Percentiles rank a stretch among this genome's conserved stretches.
Evolutionary conservation across 805 yeast species (phyloP).

Genomic region (Wickerhamiella sergipiensis): DNA sequence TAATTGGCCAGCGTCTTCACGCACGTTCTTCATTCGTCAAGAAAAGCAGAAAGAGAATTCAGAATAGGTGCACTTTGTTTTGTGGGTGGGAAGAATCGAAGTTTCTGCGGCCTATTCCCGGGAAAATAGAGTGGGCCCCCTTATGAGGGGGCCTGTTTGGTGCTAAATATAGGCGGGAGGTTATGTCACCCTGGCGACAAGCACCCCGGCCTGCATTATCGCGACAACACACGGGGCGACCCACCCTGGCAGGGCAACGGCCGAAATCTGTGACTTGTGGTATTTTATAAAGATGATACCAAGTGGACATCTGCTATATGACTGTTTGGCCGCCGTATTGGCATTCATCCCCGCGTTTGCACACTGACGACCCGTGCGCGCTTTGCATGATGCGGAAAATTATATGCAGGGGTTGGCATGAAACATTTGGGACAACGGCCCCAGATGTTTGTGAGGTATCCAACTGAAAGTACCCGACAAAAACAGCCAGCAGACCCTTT

Average conservation of each 20-base stretch:
- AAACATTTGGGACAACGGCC: not conserved
- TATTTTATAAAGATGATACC: no score
- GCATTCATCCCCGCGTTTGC: not conserved
- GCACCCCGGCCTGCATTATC: not conserved
- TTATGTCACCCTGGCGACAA: not conserved
- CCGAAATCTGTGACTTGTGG: no score
- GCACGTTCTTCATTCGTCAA: not conserved
- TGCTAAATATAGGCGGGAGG: not conserved
- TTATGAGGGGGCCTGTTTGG: not conserved
- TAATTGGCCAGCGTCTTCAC: conserved; percentile 4
- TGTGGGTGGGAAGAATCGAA: not conserved
- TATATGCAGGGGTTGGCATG: not conserved
- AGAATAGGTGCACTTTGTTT: not conserved
- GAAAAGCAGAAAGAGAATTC: not conserved
- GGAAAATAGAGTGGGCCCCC: not conserved
- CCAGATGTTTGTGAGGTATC: not conserved
- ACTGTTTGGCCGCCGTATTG: no score
- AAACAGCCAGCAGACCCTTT: no score
- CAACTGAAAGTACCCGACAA: not conserved
- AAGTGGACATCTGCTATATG: no score
- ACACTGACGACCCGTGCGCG: not conserved
- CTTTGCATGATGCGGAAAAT: not conserved
- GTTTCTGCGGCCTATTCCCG: not conserved
- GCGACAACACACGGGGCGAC: not conserved
- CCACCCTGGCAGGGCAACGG: not conserved